phyloP scores from a whole-genome alignment of 106 monocot genomes.

The Dendrobium chrysotoxum region DNA sequence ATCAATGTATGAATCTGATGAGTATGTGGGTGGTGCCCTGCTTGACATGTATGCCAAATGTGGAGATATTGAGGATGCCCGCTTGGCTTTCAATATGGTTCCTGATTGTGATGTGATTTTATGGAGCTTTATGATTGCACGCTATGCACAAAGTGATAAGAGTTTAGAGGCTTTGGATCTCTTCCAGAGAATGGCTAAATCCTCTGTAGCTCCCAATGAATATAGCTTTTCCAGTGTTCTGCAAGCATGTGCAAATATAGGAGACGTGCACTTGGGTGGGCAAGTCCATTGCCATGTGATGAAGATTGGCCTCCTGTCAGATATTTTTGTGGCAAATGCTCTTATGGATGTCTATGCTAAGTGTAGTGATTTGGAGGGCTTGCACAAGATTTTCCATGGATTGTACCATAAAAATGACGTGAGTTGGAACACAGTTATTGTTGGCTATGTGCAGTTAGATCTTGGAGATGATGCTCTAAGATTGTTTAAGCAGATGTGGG shows the following conservation, averaged over 20 bases:
- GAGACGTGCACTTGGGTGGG: slow-evolving; percentile 27
- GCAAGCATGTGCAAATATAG: slow-evolving; percentile 65
- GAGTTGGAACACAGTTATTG: slow-evolving; percentile 78
- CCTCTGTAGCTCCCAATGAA: slow-evolving; percentile 54
- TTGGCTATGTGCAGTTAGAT: slow-evolving; percentile 59
- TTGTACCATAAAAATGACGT: slow-evolving; percentile 58
- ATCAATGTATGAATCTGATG: slow-evolving; percentile 32
- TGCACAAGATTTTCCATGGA: slow-evolving; percentile 36
- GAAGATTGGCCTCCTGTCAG: slow-evolving; percentile 52
- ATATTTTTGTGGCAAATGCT: slow-evolving; percentile 70
- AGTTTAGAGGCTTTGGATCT: slow-evolving; percentile 58
- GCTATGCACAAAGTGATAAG: slow-evolving; percentile 52
- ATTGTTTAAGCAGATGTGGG: slow-evolving; percentile 57
- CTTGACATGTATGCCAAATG: slow-evolving; percentile 86
- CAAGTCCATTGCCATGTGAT: slow-evolving; percentile 57
- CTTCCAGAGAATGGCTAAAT: slow-evolving; percentile 43
- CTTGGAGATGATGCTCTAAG: slow-evolving; percentile 52
- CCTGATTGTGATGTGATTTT: slow-evolving; percentile 40
- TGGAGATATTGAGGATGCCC: slow-evolving; percentile 64
- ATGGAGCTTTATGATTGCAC: slow-evolving; percentile 84
- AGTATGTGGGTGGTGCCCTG: slow-evolving; percentile 53
- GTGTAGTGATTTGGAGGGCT: slow-evolving; percentile 43
- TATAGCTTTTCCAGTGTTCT: slow-evolving; percentile 73
- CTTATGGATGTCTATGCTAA: slow-evolving; percentile 85
- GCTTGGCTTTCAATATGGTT: slow-evolving; percentile 46